phyloP scores from a whole-genome alignment of 345 rosid genomes.

The Syzygium aqueum region DNA sequence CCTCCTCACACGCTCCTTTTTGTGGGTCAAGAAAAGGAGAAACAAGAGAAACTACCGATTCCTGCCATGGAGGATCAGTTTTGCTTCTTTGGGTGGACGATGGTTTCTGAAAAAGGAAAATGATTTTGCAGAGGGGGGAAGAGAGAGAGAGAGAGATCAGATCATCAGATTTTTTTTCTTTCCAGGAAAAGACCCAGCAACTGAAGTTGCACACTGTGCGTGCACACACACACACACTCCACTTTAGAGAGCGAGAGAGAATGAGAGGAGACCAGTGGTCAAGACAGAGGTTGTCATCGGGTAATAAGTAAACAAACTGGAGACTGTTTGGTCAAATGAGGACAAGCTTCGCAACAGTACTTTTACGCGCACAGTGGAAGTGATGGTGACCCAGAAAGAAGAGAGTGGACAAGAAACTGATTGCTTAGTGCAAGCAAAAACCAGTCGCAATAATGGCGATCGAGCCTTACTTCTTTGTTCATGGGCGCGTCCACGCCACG shows the following conservation, averaged over 20 bases:
- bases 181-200: slow-evolving; percentile 31
- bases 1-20: neutral
- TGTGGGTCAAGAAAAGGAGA: neutral
- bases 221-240: neutral
- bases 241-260: slow-evolving; percentile 25
- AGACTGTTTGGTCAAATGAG: slow-evolving; percentile 17
- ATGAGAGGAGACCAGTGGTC: slow-evolving; percentile 13
- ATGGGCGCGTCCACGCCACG: neutral
- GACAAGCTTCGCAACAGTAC: slow-evolving; percentile 24
- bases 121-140: slow-evolving; percentile 1
- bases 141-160: slow-evolving; percentile 24
- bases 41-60: neutral
- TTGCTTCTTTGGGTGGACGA: neutral
- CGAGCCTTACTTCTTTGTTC: neutral
- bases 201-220: slow-evolving; percentile 37
- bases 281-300: slow-evolving; percentile 1
- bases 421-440: neutral
- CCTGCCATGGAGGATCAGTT: neutral
- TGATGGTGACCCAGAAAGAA: slow-evolving; percentile 18
- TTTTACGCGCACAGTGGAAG: neutral
- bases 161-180: slow-evolving; percentile 23
- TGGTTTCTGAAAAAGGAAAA: neutral
- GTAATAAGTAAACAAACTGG: neutral
- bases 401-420: neutral
- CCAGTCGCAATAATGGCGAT: neutral